phyloP scores from a whole-genome alignment of 345 rosid species.

The Arabidopsis suecica region DNA sequence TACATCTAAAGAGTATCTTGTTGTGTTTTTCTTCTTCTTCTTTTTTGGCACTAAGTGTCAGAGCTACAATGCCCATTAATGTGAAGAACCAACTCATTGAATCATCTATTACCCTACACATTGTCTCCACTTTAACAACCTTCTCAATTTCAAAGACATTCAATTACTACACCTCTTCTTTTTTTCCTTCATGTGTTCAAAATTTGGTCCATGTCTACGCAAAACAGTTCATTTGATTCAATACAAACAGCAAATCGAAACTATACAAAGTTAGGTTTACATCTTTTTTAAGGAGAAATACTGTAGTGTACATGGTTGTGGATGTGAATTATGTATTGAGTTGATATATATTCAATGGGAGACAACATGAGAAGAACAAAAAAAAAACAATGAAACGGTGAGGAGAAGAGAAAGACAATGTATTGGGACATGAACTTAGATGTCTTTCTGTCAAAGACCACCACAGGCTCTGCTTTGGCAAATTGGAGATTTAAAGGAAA shows the following conservation, averaged over 20 bases:
- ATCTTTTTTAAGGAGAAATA: not conserved
- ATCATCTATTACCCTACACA: constrained; percentile 29
- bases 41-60: constrained; percentile 13
- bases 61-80: constrained; percentile 30
- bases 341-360: not conserved
- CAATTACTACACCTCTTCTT: not conserved
- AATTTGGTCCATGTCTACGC: constrained; percentile 20
- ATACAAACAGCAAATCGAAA: constrained; percentile 1
- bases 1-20: not conserved
- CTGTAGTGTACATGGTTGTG: not conserved
- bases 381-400: constrained; percentile 33
- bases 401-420: constrained; percentile 35
- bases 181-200: not conserved
- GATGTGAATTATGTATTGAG: not conserved
- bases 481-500: constrained; percentile 25
- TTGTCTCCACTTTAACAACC: constrained; percentile 34
- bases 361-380: too few relatives aligned
- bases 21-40: not conserved
- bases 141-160: constrained; percentile 17
- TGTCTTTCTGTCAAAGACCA: constrained; percentile 37
- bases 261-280: constrained; percentile 15
- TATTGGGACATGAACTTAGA: constrained; percentile 39
- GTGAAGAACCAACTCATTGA: constrained; percentile 35
- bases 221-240: constrained; percentile 4
- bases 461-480: constrained; percentile 24